Percentiles rank a stretch among this genome's conserved stretches.
phyloP scores from a whole-genome alignment of 495 filamentous ascomycete species.

The Tetracladium marchalianum region DNA sequence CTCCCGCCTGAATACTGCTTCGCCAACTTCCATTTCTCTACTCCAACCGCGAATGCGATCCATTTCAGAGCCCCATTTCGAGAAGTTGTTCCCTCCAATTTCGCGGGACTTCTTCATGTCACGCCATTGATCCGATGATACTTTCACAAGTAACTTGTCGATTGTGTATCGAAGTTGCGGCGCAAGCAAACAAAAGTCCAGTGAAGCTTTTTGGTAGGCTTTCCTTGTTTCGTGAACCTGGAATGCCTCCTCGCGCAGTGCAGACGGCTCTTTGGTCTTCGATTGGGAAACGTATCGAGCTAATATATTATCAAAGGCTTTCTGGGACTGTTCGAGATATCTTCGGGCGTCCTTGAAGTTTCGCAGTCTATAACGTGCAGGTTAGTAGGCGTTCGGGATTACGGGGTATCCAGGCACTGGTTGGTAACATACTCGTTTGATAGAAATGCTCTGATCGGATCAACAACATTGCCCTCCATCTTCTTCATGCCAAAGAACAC shows the following conservation, averaged over 20 bases:
- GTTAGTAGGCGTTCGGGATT: constrained; percentile 5
- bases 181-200: constrained; percentile 85
- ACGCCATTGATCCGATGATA: constrained; percentile 78
- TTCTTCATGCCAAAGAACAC: constrained; percentile 60
- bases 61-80: constrained; percentile 64
- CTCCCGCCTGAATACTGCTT: constrained; percentile 69
- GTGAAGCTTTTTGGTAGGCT: constrained; percentile 78
- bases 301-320: constrained; percentile 67
- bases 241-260: constrained; percentile 89
- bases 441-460: constrained; percentile 72
- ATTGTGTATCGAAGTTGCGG: constrained; percentile 72
- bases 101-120: constrained; percentile 65
- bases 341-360: constrained; percentile 61
- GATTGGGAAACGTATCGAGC: constrained; percentile 72
- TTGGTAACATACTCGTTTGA: constrained; percentile 43
- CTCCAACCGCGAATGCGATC: constrained; percentile 87
- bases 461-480: constrained; percentile 64
- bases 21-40: constrained; percentile 80
- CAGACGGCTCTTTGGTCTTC: constrained; percentile 87
- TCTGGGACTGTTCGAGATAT: constrained; percentile 68
- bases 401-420: no score
- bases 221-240: constrained; percentile 90
- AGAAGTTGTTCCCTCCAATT: constrained; percentile 42
- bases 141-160: constrained; percentile 73
- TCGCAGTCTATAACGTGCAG: constrained; percentile 23